A percentile compares a stretch with the other conserved stretches of the same genome.
Evolutionary conservation across 306 rosid genomes (phyloP).

Genomic region (Glycine soja): DNA sequence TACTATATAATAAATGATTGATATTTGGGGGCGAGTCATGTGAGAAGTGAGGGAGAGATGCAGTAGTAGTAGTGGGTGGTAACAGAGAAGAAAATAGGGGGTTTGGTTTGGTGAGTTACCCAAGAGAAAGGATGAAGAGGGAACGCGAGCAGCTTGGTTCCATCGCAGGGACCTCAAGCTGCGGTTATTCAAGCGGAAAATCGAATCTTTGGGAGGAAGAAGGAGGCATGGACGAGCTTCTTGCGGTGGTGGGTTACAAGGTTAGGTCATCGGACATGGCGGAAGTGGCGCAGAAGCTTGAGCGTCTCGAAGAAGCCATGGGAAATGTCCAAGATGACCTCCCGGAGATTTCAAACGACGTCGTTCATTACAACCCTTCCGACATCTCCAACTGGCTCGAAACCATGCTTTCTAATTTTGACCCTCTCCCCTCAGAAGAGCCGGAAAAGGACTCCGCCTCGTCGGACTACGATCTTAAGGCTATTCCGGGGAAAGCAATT

Average conservation of each 20-base stretch:
- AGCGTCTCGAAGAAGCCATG: constrained; percentile 84
- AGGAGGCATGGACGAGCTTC: constrained; percentile 84
- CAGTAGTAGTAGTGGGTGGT: constrained; percentile 21
- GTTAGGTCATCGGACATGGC: constrained; percentile 85
- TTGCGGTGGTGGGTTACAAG: constrained; percentile 88
- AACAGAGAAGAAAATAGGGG: neutral
- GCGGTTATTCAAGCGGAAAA: constrained; percentile 44
- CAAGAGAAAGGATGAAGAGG: constrained; percentile 61
- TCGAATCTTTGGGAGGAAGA: constrained; percentile 75
- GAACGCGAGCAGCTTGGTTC: constrained; percentile 56
- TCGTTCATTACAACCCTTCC: constrained; percentile 81
- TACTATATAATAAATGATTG: neutral
- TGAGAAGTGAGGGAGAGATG: neutral
- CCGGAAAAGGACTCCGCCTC: constrained; percentile 50
- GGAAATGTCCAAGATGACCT: constrained; percentile 61
- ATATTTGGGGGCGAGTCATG: constrained; percentile 9
- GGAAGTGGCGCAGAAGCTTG: constrained; percentile 82
- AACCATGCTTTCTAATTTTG: constrained; percentile 68
- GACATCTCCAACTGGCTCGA: constrained; percentile 82
- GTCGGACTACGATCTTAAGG: constrained; percentile 76
- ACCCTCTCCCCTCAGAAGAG: constrained; percentile 14
- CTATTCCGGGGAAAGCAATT: constrained; percentile 75
- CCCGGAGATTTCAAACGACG: constrained; percentile 62
- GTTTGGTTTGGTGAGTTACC: neutral
- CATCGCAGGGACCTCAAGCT: constrained; percentile 19